Conservation (phyloP, 345 rosid species). For the Mercurialis annua region DNA sequence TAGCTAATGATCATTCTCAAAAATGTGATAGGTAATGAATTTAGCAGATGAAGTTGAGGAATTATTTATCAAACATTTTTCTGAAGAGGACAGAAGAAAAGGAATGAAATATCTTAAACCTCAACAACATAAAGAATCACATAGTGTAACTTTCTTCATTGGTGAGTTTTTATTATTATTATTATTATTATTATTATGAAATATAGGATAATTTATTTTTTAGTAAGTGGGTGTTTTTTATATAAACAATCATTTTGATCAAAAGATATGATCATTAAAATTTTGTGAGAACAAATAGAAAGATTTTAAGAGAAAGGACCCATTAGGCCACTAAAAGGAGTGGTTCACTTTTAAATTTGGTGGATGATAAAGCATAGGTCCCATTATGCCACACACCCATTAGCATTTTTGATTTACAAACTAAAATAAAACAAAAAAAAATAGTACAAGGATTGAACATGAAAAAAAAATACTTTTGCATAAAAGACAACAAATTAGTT, state of each 20-base stretch:
- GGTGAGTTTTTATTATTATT: conserved; percentile 46
- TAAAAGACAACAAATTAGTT: conserved; percentile 13
- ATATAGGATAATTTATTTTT: neutral
- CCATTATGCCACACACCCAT: conserved; percentile 31
- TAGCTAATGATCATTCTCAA: conserved; percentile 26
- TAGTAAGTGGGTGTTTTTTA: conserved; percentile 3
- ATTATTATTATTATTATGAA: neutral
- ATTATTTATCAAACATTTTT: conserved; percentile 74
- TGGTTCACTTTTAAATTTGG: conserved; percentile 36
- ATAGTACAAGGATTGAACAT: conserved; percentile 17
- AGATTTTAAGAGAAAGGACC: conserved; percentile 36
- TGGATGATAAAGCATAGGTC: conserved; percentile 48
- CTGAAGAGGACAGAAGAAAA: conserved; percentile 77
- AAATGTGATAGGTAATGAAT: conserved; percentile 76
- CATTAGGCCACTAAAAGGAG: conserved; percentile 37
- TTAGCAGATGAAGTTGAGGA: conserved; percentile 89
- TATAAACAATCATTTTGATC: conserved; percentile 19
- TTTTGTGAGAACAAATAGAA: conserved; percentile 24
- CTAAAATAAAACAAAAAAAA: conserved; percentile 17
- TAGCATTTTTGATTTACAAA: conserved; percentile 9
- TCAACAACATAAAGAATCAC: conserved; percentile 77
- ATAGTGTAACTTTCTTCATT: conserved; percentile 79
- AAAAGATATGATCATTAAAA: conserved; percentile 22
- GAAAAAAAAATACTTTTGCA: conserved; percentile 7
- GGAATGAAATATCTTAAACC: conserved; percentile 91